A percentile compares a stretch with the other conserved stretches of the same genome.
These are phyloP conservation scores for Dothiorella sarmentorum DNA, from an alignment of 2,329 filamentous ascomycete genomes.

Conservation along the genomic window DNA sequence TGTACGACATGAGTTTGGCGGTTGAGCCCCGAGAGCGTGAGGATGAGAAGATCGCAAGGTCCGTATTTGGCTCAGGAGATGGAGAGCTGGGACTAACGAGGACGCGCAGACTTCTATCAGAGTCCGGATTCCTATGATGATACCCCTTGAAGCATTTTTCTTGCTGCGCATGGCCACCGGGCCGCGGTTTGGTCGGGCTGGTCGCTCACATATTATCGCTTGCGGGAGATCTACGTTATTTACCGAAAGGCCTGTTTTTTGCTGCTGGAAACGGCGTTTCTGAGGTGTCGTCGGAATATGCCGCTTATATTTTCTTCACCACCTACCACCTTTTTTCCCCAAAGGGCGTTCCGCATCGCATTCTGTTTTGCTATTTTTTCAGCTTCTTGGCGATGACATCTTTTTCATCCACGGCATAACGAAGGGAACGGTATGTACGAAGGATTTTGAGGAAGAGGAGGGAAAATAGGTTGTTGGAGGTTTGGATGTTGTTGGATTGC, in stretches of 20 bases:
- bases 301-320: conserved; percentile 4
- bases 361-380: conserved; percentile 11
- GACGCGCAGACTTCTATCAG: conserved; percentile 47
- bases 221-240: conserved; percentile 14
- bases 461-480: not conserved
- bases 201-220: conserved; percentile 9
- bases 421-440: conserved; percentile 12
- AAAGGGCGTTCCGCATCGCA: conserved; percentile 5
- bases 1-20: conserved; percentile 95
- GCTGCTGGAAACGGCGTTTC: conserved; percentile 9
- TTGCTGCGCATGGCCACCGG: conserved; percentile 9
- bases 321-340: conserved; percentile 13
- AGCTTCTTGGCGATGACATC: conserved; percentile 11
- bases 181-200: conserved; percentile 1
- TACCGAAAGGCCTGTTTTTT: conserved; percentile 15
- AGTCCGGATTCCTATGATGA: conserved; percentile 54
- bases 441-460: not conserved
- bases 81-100: conserved; percentile 23
- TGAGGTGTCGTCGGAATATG: conserved; percentile 11
- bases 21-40: conserved; percentile 94
- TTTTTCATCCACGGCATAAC: conserved; percentile 14
- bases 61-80: conserved; percentile 1
- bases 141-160: conserved; percentile 34
- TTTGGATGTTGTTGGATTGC: not conserved
- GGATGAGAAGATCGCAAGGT: conserved; percentile 99